Evolutionary conservation across 1,284 basidiomycete species (phyloP), one percentile per base, ranked within the genome.

Genomic region (Apiotrichum domesticum): DNA sequence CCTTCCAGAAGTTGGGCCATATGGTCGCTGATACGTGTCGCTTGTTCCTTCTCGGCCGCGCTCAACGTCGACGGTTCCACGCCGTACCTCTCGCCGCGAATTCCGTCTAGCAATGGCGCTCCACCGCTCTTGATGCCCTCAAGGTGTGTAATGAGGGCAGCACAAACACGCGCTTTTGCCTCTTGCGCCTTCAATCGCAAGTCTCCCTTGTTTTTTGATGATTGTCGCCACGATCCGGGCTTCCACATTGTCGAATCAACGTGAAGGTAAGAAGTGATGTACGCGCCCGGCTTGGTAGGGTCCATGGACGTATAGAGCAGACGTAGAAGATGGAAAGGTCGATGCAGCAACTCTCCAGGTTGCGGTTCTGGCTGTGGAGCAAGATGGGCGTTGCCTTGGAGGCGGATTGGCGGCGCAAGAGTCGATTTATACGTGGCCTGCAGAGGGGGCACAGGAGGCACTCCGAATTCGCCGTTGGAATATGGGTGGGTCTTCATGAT

Each of bases 271-370:
- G 85, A 85, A 1, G 91, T 95, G 56, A 98, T 79, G 72, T 95
- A 96, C 11, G 87, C 90, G 10, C 94, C 94, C 2, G 86, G 83
- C 54, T 82, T 80, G n/a, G 84, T 84, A 34, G 83, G 83, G 83
- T 73, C 70, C 73, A 95, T 93, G 13, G 91, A 92, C 44, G 80
- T 81, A 56, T 85, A 81, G 29, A 96, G 77, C 35, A 90, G 81
- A 52, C 82, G 81, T 85, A 97, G 87, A 79, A 97, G 82, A 71
- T 94, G 87, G 73, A 95, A 96, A 6, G 93, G 91, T 62, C 91
- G 87, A 56, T 87, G 82, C 51, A 88, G 75, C n/a, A 85, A 79
- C 64, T 91, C 87, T 5, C 77, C 75, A 1, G 90, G 90, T 46
- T 72, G 68, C 0, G 62, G 51, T 54, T 75, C 72, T 0, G 71